Evolutionary conservation across 2,329 filamentous ascomycete species (phyloP).

Genomic region (Purpureocillium lavendulum): DNA sequence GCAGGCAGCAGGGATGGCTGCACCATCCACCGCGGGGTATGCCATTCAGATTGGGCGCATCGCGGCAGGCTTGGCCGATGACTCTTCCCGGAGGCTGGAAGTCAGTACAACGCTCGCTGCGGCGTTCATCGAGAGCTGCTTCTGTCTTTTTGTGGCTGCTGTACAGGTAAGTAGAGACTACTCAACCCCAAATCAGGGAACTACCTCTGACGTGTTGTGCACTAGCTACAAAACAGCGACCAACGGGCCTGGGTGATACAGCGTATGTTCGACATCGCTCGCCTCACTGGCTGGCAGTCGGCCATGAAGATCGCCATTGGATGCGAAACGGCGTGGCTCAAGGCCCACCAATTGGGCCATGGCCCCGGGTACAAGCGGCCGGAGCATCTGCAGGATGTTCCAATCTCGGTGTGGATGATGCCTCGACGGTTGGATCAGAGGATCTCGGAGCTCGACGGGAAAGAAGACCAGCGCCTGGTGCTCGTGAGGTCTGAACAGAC

Average conservation of each 20-base stretch:
- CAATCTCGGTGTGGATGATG: constrained; percentile 37
- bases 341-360: constrained; percentile 60
- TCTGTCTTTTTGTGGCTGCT: constrained; percentile 80
- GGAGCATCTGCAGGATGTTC: constrained; percentile 25
- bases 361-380: constrained; percentile 65
- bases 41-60: constrained; percentile 75
- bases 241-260: constrained; percentile 74
- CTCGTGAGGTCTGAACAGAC: constrained; percentile 55
- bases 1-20: constrained; percentile 73
- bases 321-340: constrained; percentile 78
- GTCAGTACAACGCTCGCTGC: constrained; percentile 73
- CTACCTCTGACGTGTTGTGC: background rate
- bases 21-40: constrained; percentile 59
- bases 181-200: background rate
- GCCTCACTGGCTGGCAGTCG: constrained; percentile 81
- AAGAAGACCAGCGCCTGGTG: constrained; percentile 40
- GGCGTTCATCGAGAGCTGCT: constrained; percentile 72
- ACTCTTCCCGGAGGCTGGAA: constrained; percentile 40
- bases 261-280: constrained; percentile 65
- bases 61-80: constrained; percentile 59
- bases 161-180: constrained; percentile 46
- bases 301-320: constrained; percentile 73
- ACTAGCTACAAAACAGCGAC: constrained; percentile 40
- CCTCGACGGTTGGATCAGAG: constrained; percentile 42
- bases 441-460: constrained; percentile 37